phyloP scores from a whole-genome alignment of 2,329 filamentous ascomycete species.

The Trichoderma oligosporum region DNA sequence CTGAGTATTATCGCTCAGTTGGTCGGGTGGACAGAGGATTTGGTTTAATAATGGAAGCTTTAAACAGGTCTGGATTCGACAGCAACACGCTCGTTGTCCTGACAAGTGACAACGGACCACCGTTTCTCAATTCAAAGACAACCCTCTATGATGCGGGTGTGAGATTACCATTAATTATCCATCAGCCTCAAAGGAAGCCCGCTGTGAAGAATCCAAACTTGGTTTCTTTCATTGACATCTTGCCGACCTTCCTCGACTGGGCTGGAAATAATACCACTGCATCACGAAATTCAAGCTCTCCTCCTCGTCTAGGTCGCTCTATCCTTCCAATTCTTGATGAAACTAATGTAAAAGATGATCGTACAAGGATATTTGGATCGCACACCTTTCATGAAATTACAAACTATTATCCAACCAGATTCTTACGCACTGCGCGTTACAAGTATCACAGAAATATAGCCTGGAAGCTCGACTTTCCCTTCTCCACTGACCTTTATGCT shows the following conservation, averaged over 20 bases:
- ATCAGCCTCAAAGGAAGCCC: not conserved
- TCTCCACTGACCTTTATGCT: slow-evolving; percentile 5
- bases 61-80: not conserved
- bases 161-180: slow-evolving; percentile 6
- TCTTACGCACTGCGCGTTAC: slow-evolving; percentile 1
- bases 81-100: not conserved
- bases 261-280: not conserved
- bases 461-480: slow-evolving; percentile 12
- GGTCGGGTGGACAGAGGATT: slow-evolving; percentile 5
- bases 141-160: slow-evolving; percentile 6
- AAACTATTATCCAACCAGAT: slow-evolving; percentile 10
- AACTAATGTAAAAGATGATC: not conserved
- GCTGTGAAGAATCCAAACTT: slow-evolving; percentile 1
- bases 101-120: slow-evolving; percentile 9
- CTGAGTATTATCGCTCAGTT: slow-evolving; percentile 4
- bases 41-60: not conserved
- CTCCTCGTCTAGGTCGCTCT: not conserved
- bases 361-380: not conserved
- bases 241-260: slow-evolving; percentile 6
- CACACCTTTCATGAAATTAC: slow-evolving; percentile 9
- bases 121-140: slow-evolving; percentile 12
- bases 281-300: not conserved
- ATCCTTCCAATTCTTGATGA: slow-evolving; percentile 7
- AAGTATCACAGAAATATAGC: slow-evolving; percentile 14
- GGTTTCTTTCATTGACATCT: slow-evolving; percentile 5